Percentiles rank a stretch among this genome's conserved stretches.
These are phyloP conservation scores for Ophiobolus disseminans DNA, from an alignment of 2,329 filamentous ascomycete genomes.

Conservation along the genomic window DNA sequence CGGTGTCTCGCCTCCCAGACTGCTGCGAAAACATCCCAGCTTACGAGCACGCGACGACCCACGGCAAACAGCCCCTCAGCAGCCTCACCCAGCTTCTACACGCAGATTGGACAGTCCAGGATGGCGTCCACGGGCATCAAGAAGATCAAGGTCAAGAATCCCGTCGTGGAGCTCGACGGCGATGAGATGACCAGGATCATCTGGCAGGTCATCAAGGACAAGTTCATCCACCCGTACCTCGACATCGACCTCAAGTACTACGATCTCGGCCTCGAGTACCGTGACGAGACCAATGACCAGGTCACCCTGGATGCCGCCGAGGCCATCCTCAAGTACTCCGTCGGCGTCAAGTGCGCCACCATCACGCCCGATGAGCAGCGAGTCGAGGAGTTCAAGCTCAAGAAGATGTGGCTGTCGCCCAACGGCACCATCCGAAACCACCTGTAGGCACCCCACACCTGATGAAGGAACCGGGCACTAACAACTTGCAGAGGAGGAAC, in stretches of 20 bases:
- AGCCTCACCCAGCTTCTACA: slow-evolving; percentile 11
- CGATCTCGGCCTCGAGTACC: slow-evolving; percentile 90
- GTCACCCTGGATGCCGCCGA: slow-evolving; percentile 94
- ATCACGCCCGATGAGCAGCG: slow-evolving; percentile 97
- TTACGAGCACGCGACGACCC: slow-evolving; percentile 24
- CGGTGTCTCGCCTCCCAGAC: slow-evolving; percentile 34
- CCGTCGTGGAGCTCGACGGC: slow-evolving; percentile 95
- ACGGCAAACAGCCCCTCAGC: slow-evolving; percentile 14
- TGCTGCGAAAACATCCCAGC: slow-evolving; percentile 31
- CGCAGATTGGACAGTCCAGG: slow-evolving; percentile 30
- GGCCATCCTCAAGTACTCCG: slow-evolving; percentile 98
- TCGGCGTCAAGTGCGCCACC: slow-evolving; percentile 98
- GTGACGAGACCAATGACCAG: slow-evolving; percentile 94
- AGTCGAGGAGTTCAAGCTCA: slow-evolving; percentile 97
- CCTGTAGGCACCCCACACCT: slow-evolving; percentile 53
- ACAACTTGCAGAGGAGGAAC: slow-evolving; percentile 72
- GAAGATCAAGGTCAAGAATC: slow-evolving; percentile 99
- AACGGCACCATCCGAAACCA: slow-evolving; percentile 83
- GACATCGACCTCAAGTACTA: slow-evolving; percentile 99
- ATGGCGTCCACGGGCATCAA: slow-evolving; percentile 74
- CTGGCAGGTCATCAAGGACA: slow-evolving; percentile 99
- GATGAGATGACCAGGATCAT: slow-evolving; percentile 98
- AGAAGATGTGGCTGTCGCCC: slow-evolving; percentile 99
- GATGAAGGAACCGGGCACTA: slow-evolving; percentile 13
- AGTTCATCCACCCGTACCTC: slow-evolving; percentile 95